Evolutionary conservation across 345 rosid genomes (phyloP).

Genomic region (Dipteronia sinensis): DNA sequence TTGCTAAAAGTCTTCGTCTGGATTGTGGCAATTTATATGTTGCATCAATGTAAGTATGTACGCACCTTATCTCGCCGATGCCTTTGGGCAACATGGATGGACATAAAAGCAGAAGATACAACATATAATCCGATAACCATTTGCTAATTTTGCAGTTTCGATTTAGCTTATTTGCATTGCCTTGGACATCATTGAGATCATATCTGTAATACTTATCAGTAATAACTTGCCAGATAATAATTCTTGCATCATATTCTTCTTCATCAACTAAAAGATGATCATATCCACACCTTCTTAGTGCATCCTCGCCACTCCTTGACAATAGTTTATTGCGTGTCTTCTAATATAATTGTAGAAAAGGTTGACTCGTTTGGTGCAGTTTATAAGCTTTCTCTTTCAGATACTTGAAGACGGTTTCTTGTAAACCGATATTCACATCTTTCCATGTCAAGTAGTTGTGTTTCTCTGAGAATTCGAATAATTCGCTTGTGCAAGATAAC

Average conservation of each 20-base stretch:
- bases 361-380: too few relatives aligned
- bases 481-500: background rate
- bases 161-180: background rate
- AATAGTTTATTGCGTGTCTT: too few relatives aligned
- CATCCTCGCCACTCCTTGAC: too few relatives aligned
- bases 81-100: background rate
- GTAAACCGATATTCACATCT: background rate
- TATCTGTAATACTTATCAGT: background rate
- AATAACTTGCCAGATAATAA: background rate
- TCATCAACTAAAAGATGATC: background rate
- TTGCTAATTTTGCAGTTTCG: background rate
- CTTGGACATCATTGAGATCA: background rate
- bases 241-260: background rate
- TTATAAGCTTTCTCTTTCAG: too few relatives aligned
- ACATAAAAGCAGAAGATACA: background rate
- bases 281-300: too few relatives aligned
- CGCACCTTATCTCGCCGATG: background rate
- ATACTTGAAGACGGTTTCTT: background rate
- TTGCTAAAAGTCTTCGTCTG: background rate
- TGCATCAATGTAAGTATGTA: background rate
- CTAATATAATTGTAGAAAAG: too few relatives aligned
- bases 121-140: background rate
- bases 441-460: background rate
- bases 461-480: background rate
- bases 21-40: background rate